Evolutionary conservation across 768 basidiomycete species (phyloP).

Genomic region (Rhodotorula babjevae): DNA sequence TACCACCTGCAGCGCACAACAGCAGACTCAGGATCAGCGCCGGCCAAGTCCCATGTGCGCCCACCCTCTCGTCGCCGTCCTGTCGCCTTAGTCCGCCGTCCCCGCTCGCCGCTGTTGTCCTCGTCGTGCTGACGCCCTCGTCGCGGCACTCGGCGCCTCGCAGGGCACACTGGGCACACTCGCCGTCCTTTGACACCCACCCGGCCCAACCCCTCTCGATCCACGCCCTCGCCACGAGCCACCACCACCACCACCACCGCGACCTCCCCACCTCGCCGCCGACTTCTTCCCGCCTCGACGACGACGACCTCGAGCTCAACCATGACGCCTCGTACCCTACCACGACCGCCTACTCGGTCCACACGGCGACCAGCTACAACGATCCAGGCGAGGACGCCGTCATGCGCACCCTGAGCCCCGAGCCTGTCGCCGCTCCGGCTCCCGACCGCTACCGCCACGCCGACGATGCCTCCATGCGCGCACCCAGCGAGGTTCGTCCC

Average conservation of each 20-base stretch:
- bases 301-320: no score
- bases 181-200: not conserved
- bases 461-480: not conserved
- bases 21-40: not conserved
- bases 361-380: not conserved
- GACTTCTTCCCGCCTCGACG: no score
- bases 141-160: no score
- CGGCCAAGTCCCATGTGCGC: not conserved
- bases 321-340: not conserved
- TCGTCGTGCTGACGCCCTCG: not conserved
- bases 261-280: not conserved
- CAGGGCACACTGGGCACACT: not conserved
- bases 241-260: not conserved
- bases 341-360: not conserved
- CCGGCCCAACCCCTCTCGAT: not conserved
- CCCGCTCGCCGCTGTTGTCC: not conserved
- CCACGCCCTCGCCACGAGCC: not conserved
- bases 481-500: not conserved
- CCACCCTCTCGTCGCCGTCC: not conserved
- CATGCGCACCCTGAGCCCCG: not conserved
- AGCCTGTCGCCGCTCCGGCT: not conserved
- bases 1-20: no score
- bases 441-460: not conserved
- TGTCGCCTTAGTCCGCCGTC: not conserved
- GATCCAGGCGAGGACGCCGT: not conserved